Conservation (phyloP, 2,329 filamentous ascomycete species). For the Ustulina deusta region DNA sequence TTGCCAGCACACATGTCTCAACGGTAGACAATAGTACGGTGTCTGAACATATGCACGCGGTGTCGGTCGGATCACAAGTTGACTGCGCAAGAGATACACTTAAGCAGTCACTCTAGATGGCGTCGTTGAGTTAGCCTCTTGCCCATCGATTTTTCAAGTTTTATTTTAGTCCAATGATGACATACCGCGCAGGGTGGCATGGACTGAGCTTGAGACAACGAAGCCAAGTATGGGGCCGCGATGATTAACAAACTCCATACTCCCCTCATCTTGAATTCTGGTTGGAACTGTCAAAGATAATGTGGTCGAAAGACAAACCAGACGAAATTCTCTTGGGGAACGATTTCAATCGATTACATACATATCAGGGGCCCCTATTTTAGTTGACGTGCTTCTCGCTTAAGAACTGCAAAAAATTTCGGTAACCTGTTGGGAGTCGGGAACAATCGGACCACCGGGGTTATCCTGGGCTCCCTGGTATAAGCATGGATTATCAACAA, state of each 20-base stretch:
- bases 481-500: not conserved
- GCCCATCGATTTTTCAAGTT: not conserved
- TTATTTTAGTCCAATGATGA: constrained; percentile 9
- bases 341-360: constrained; percentile 16
- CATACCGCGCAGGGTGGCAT: constrained; percentile 33
- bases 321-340: constrained; percentile 5
- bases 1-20: constrained; percentile 29
- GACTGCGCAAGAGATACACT: constrained; percentile 22
- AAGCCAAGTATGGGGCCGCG: constrained; percentile 15
- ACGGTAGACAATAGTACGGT: constrained; percentile 21
- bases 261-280: constrained; percentile 25
- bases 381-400: constrained; percentile 25
- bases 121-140: constrained; percentile 22
- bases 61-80: constrained; percentile 30
- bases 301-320: constrained; percentile 18
- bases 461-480: constrained; percentile 8
- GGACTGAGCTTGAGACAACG: constrained; percentile 25
- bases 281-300: constrained; percentile 13
- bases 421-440: constrained; percentile 7
- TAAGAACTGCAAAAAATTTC: constrained; percentile 7
- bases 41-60: constrained; percentile 30
- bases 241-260: constrained; percentile 26
- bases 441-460: constrained; percentile 16
- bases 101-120: constrained; percentile 30
- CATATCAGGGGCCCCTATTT: constrained; percentile 8